A percentile compares a stretch with the other conserved stretches of the same genome.
phyloP scores from a whole-genome alignment of 257 asterid genomes.

The Petunia secreta region DNA sequence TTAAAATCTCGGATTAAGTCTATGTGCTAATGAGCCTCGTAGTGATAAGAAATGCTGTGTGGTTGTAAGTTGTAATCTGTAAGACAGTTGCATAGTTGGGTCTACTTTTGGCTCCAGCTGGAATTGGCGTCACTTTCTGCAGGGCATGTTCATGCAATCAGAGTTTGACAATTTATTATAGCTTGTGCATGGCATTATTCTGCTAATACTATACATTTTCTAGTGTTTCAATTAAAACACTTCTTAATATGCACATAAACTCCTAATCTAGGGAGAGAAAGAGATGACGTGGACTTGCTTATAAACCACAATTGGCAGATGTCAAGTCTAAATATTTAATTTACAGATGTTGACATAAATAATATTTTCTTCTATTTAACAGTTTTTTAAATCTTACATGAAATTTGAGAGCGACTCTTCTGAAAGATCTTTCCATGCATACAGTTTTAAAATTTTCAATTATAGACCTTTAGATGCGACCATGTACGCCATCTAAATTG shows the following conservation, averaged over 20 bases:
- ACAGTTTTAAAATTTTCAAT: neutral
- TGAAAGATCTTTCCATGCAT: neutral
- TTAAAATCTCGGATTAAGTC: neutral
- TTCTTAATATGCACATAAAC: neutral
- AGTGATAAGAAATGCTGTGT: neutral
- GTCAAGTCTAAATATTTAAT: neutral
- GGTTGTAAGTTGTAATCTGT: neutral
- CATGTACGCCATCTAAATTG: neutral
- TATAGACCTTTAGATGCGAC: neutral
- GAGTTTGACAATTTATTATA: neutral
- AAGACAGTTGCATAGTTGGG: neutral
- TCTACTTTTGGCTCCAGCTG: neutral
- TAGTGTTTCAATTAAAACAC: neutral
- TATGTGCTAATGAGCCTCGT: neutral
- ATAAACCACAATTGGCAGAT: neutral
- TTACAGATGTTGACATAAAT: slow-evolving; percentile 14
- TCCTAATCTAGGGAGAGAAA: neutral
- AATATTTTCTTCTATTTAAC: neutral
- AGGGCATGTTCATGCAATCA: neutral
- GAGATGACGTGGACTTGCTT: neutral
- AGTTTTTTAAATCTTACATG: neutral
- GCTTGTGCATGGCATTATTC: neutral
- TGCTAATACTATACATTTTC: neutral
- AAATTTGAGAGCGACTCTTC: neutral
- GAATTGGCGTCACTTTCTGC: neutral